These are phyloP conservation scores for Cladophialophora yegresii DNA, from an alignment of 2,329 filamentous ascomycete species.

Conservation along the genomic window DNA sequence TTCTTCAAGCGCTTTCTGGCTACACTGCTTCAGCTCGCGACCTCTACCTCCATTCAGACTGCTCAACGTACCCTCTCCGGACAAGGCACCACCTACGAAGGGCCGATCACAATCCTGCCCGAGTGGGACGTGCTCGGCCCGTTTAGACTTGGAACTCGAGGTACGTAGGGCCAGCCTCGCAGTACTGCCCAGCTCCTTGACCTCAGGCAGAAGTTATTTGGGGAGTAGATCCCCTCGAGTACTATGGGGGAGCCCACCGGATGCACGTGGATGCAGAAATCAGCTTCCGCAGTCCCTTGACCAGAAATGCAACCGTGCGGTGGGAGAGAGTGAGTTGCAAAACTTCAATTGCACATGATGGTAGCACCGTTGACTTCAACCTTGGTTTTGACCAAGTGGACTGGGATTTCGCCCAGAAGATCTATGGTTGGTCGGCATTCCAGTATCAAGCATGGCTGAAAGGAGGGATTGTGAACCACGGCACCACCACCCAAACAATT, in stretches of 20 bases:
- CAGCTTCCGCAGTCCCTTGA: slow-evolving; percentile 54
- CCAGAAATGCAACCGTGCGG: slow-evolving; percentile 52
- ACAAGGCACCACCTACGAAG: not conserved
- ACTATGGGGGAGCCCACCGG: slow-evolving; percentile 54
- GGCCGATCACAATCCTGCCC: slow-evolving; percentile 36
- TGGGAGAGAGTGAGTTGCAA: slow-evolving; percentile 51
- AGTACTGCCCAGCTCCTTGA: slow-evolving; percentile 11
- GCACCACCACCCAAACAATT: slow-evolving; percentile 38
- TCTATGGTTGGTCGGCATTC: slow-evolving; percentile 62
- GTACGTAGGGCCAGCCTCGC: slow-evolving; percentile 39
- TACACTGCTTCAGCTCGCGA: not conserved
- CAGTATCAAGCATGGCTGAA: slow-evolving; percentile 63
- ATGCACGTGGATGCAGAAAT: slow-evolving; percentile 48
- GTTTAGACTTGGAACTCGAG: slow-evolving; percentile 61
- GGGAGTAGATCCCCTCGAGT: slow-evolving; percentile 61
- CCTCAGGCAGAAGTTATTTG: slow-evolving; percentile 55
- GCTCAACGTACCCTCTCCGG: slow-evolving; percentile 15
- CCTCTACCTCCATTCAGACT: not conserved
- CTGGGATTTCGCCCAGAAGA: slow-evolving; percentile 54
- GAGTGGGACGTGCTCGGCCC: slow-evolving; percentile 58
- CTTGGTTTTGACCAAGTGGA: slow-evolving; percentile 55
- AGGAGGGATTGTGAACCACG: slow-evolving; percentile 41
- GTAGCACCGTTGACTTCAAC: slow-evolving; percentile 45
- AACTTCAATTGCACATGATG: slow-evolving; percentile 34
- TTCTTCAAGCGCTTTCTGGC: slow-evolving; percentile 1